phyloP scores from a whole-genome alignment of 2,329 filamentous ascomycete genomes.

The Aspergillus fructus region DNA sequence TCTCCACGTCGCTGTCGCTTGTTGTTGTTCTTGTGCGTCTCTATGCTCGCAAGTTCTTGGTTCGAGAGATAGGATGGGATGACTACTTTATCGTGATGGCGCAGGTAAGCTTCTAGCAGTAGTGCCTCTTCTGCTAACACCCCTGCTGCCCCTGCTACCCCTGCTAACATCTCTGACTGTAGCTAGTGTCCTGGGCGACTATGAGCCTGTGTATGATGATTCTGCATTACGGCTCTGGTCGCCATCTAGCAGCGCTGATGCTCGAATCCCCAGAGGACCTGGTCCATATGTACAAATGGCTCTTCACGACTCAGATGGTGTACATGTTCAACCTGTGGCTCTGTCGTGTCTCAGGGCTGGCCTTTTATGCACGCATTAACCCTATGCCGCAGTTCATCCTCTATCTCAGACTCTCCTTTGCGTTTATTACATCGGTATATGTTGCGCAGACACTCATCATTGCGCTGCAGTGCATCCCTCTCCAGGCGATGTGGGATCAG shows the following conservation, averaged over 20 bases:
- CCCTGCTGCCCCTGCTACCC: background rate
- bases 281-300: constrained; percentile 20
- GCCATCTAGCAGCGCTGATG: constrained; percentile 13
- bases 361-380: constrained; percentile 22
- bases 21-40: constrained; percentile 12
- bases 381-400: constrained; percentile 16
- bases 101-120: constrained; percentile 8
- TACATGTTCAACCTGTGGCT: constrained; percentile 20
- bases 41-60: constrained; percentile 11
- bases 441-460: constrained; percentile 20
- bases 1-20: constrained; percentile 14
- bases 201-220: constrained; percentile 16
- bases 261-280: constrained; percentile 4
- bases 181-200: constrained; percentile 11
- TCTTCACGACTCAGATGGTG: constrained; percentile 19
- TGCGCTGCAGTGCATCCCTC: constrained; percentile 22
- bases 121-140: no score
- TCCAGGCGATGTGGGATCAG: constrained; percentile 16
- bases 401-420: constrained; percentile 12
- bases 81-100: constrained; percentile 18
- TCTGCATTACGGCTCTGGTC: constrained; percentile 16
- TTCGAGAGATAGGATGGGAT: constrained; percentile 19
- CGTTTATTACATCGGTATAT: constrained; percentile 19
- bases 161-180: background rate
- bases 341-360: constrained; percentile 21